Evolutionary conservation across 441 rosid genomes (phyloP).

Genomic region (Adansonia madagascariensis): DNA sequence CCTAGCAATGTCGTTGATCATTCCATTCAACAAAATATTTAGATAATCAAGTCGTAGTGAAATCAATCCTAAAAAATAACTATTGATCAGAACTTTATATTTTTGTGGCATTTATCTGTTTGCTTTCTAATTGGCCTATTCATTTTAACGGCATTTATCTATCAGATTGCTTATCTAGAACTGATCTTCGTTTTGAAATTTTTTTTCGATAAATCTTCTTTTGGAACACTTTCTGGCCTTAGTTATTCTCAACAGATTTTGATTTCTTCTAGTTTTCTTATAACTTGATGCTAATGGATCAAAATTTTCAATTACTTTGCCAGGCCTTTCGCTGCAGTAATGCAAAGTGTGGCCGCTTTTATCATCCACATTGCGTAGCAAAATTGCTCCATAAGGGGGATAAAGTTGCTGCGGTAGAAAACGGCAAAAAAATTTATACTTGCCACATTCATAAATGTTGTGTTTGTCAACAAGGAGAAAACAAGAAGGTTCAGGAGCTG

Average conservation of each 20-base stretch:
- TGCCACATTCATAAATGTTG: constrained; percentile 86
- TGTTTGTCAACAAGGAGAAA: constrained; percentile 72
- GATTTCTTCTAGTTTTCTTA: neutral
- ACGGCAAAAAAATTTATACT: constrained; percentile 61
- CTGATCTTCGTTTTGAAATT: neutral
- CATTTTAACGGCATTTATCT: neutral
- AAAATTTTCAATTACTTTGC: neutral
- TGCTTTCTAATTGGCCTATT: neutral
- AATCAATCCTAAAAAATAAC: neutral
- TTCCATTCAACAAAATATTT: neutral
- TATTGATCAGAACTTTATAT: neutral
- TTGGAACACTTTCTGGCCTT: neutral
- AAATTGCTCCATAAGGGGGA: constrained; percentile 54
- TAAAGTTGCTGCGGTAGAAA: constrained; percentile 59
- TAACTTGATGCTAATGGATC: constrained; percentile 20
- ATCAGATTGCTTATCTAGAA: neutral
- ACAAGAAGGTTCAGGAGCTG: constrained; percentile 55
- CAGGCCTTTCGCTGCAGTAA: constrained; percentile 85
- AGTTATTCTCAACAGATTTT: neutral
- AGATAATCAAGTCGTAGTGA: neutral
- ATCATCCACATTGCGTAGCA: constrained; percentile 83
- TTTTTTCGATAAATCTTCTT: neutral
- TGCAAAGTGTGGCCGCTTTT: constrained; percentile 89
- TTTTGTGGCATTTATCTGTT: neutral
- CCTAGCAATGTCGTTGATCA: neutral